Evolutionary conservation across 1,139 yeast species (phyloP).

Genomic region (Blastobotrys raffinosifermentans): DNA sequence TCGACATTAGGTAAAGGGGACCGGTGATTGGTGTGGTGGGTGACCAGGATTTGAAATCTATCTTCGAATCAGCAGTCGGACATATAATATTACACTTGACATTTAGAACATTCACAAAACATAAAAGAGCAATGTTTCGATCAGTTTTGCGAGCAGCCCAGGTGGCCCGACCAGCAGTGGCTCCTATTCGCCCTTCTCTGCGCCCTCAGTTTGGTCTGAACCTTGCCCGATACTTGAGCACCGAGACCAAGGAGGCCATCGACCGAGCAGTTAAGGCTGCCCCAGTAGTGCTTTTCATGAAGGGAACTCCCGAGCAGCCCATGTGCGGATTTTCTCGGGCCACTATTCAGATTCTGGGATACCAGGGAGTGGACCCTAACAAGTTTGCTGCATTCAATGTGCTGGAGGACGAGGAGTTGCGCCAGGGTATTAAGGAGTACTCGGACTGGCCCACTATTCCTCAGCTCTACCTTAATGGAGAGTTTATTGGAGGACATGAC

Average conservation of each 20-base stretch:
- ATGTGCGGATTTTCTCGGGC: slow-evolving; percentile 98
- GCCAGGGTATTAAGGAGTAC: slow-evolving; percentile 90
- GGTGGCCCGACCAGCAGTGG: slow-evolving; percentile 1
- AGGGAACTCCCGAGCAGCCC: slow-evolving; percentile 88
- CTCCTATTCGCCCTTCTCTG: slow-evolving; percentile 3
- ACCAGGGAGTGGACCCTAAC: slow-evolving; percentile 93
- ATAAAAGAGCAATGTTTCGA: background rate
- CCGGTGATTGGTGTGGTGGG: no score
- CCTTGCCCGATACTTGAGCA: slow-evolving; percentile 54
- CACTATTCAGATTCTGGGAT: slow-evolving; percentile 87
- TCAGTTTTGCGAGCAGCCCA: background rate
- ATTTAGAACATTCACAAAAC: no score
- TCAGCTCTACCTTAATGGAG: slow-evolving; percentile 51
- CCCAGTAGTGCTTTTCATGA: slow-evolving; percentile 80
- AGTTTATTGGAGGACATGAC: slow-evolving; percentile 97
- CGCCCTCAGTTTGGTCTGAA: slow-evolving; percentile 2
- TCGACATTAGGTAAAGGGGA: no score
- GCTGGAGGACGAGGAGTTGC: slow-evolving; percentile 85
- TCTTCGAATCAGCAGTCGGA: no score
- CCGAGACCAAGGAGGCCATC: slow-evolving; percentile 77
- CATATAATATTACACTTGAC: no score
- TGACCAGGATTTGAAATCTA: no score
- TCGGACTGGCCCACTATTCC: slow-evolving; percentile 95
- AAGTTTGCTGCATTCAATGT: slow-evolving; percentile 98
- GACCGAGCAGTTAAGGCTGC: slow-evolving; percentile 80